phyloP scores from a whole-genome alignment of 1,284 basidiomycete species.

The Sanghuangporus sanghuang region DNA sequence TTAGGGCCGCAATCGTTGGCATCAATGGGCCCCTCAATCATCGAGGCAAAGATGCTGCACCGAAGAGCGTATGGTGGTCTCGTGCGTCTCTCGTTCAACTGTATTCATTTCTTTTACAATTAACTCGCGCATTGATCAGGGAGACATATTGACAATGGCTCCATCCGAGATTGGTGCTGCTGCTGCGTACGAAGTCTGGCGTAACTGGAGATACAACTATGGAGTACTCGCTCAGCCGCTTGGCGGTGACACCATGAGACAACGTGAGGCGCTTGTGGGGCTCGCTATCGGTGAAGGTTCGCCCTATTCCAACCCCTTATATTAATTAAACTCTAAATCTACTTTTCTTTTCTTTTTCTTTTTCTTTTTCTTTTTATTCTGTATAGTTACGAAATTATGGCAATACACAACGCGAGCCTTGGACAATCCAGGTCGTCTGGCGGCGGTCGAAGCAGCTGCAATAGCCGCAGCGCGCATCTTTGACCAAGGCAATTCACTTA shows the following conservation, averaged over 20 bases:
- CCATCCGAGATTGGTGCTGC: constrained; percentile 23
- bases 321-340: not conserved
- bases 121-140: not conserved
- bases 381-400: constrained; percentile 20
- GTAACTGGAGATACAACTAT: constrained; percentile 22
- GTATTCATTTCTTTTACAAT: not conserved
- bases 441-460: constrained; percentile 26
- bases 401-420: constrained; percentile 21
- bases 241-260: constrained; percentile 20
- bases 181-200: constrained; percentile 22
- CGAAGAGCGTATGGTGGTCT: constrained; percentile 25
- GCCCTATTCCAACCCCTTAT: not conserved
- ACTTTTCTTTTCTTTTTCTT: no score
- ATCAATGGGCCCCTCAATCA: not conserved
- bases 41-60: constrained; percentile 24
- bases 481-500: constrained; percentile 2
- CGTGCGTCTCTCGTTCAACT: constrained; percentile 17
- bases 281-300: constrained; percentile 23
- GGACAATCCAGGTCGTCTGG: constrained; percentile 23
- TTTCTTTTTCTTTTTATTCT: not conserved
- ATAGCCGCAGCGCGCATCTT: constrained; percentile 21
- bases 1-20: constrained; percentile 16
- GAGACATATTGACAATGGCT: constrained; percentile 13
- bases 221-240: constrained; percentile 21
- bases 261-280: constrained; percentile 23